Percentiles rank a stretch among this genome's conserved stretches.
These are phyloP conservation scores for Anthracocystis walkeri DNA, from an alignment of 1,284 basidiomycete genomes.

Conservation along the genomic window DNA sequence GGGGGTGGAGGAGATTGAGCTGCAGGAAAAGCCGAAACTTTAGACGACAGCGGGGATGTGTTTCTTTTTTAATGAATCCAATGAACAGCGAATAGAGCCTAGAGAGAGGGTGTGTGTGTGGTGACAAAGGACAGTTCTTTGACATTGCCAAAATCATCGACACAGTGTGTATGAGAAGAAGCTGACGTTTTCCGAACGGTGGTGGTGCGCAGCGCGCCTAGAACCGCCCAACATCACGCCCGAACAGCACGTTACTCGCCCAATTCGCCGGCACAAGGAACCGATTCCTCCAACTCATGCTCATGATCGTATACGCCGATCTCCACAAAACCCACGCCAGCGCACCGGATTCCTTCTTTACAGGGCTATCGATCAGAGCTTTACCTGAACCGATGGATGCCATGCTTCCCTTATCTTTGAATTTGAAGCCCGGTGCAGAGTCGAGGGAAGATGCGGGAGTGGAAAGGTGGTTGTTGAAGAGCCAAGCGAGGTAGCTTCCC, in stretches of 20 bases:
- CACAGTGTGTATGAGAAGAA: too few relatives aligned
- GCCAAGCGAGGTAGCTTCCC: slow-evolving; percentile 56
- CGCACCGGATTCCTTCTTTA: slow-evolving; percentile 71
- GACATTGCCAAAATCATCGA: too few relatives aligned
- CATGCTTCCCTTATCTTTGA: slow-evolving; percentile 80
- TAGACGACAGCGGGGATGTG: too few relatives aligned
- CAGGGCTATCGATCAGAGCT: slow-evolving; percentile 63
- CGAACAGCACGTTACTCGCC: slow-evolving; percentile 76
- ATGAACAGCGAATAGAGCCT: too few relatives aligned
- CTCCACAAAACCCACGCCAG: slow-evolving; percentile 83
- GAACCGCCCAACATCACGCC: slow-evolving; percentile 82
- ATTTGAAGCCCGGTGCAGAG: slow-evolving; percentile 73
- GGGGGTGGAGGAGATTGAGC: slow-evolving; percentile 30
- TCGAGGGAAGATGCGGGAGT: neutral
- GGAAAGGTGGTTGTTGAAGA: slow-evolving; percentile 43
- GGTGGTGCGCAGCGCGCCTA: too few relatives aligned
- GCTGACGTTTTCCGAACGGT: too few relatives aligned
- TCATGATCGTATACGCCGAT: slow-evolving; percentile 83
- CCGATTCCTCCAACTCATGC: slow-evolving; percentile 79
- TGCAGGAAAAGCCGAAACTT: slow-evolving; percentile 26
- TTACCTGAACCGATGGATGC: slow-evolving; percentile 83
- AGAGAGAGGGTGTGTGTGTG: too few relatives aligned
- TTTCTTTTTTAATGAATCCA: too few relatives aligned
- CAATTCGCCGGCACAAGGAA: slow-evolving; percentile 60
- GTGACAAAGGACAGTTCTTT: too few relatives aligned